Conservation (phyloP, 768 basidiomycete species). For the Lentinula sp. region DNA sequence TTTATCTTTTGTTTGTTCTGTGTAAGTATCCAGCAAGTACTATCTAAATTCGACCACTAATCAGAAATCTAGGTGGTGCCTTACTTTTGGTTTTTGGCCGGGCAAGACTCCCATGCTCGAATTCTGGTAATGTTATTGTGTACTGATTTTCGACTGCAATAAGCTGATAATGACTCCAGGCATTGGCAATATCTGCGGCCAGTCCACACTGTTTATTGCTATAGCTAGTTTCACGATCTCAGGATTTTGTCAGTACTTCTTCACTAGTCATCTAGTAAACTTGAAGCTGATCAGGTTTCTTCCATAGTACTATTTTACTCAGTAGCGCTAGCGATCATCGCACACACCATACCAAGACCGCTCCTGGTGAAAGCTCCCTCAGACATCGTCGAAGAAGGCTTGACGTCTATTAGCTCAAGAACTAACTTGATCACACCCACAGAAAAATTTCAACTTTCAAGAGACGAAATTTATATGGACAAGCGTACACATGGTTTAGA, state of each 20-base stretch:
- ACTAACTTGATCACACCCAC: not conserved
- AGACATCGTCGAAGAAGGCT: not conserved
- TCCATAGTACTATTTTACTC: not conserved
- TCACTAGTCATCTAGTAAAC: not conserved
- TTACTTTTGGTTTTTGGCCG: slow-evolving; percentile 22
- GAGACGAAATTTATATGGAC: not conserved
- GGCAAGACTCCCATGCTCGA: slow-evolving; percentile 27
- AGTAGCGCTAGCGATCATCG: not conserved
- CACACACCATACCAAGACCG: not conserved
- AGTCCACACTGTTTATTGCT: slow-evolving; percentile 20
- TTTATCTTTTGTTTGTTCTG: slow-evolving; percentile 20
- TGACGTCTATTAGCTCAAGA: not conserved
- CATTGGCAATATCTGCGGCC: slow-evolving; percentile 22
- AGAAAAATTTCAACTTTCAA: not conserved
- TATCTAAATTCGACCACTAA: not conserved
- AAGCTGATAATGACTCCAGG: slow-evolving; percentile 12
- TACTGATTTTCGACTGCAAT: not conserved
- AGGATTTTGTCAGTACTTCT: slow-evolving; percentile 24
- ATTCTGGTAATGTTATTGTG: slow-evolving; percentile 19
- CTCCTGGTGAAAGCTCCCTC: not conserved
- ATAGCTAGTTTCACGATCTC: slow-evolving; percentile 25
- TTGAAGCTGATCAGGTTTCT: not conserved
- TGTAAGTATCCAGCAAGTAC: not conserved
- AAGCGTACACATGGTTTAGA: not conserved
- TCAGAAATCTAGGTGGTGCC: slow-evolving; percentile 21